Evolutionary conservation across 805 yeast genomes (phyloP), one percentile per base, ranked within the genome.

Genomic region (Hanseniaspora vineae): DNA sequence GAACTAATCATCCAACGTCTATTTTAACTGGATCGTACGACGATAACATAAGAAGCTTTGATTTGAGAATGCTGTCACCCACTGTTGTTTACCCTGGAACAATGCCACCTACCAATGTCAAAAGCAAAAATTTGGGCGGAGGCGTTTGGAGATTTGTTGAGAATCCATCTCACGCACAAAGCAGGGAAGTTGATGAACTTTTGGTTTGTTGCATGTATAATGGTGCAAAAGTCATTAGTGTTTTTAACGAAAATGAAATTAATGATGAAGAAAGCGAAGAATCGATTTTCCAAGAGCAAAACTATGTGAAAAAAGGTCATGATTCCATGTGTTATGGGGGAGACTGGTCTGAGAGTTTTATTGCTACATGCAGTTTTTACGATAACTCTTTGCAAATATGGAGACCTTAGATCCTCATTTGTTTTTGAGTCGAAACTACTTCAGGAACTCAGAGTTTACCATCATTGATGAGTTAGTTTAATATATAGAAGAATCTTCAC

Each of bases 301-400:
- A 53, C 17, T 58, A 49, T 42, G 74, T 76, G 59, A 81, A 80
- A 57, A 71, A 73, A 12, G 84, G 82, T 31, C 97, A 90, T 59
- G 80, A 79, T 45, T 86, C 96, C 50, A 90, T 92, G 87, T 89
- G 90, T 48, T 90, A 90, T 58, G 98, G 97, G 0, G 96, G 95
- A 4, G 96, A 84, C 58, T 89, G 97, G 95, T 64, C 71, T 13
- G 57, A 58, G 1, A 69, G 69, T 4, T 77, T 71, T 6, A 75
- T 83, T 8, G 82, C 77, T 2, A 88, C 96, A 1, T 90, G 97
- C 61, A 87, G 96, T 48, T 90, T 90, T 62, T 90, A 90, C 66
- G 98, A 90, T 62, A 76, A 76, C 47, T 77, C 84, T 17, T 73
- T 90, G 2, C 96, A 89, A 52, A 61, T 73, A 31, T 90, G 97